Evolutionary conservation across 177 flowering plant species (phyloP), one percentile per base, ranked within the genome.

Genomic region (Vitis hybrid): DNA sequence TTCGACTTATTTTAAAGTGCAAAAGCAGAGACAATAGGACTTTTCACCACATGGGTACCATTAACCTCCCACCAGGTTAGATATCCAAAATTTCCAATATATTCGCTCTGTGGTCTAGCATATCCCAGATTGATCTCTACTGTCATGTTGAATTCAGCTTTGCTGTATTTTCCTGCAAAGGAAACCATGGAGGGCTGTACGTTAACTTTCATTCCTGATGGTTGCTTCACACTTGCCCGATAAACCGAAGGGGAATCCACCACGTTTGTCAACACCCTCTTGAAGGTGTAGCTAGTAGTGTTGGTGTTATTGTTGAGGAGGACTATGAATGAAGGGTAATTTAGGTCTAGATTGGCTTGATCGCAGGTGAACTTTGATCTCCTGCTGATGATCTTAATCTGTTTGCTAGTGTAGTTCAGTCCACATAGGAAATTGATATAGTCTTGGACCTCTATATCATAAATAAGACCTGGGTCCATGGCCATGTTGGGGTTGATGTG

Each of bases 21-120:
- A 71, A 31, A 58, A 19, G 75, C 67, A 57, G 77, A 59, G 6
- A 76, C 78, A 19, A 76, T 75, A 14, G 80, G 78, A 73, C 80
- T 78, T 65, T 66, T 76, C 2, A 82, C 78, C 0, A 66, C 73
- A 65, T 75, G 82, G 49, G 53, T 69, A 17, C 80, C 84, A 44
- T 74, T 63, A 28, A 68, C 67, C 59, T 81, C 84, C 15, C 69
- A 56, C 79, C 80, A 82, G 19, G 44, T 75, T 3, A 76, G 14
- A 20, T 69, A 77, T 55, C 81, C 85, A 62, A 70, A 79, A 49
- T 78, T 68, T 6, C 75, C 84, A 8, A 73, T 70, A 53, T 71
- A 65, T 55, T 73, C 73, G n/a, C 69, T 74, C 54, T 64, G 47
- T 1, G 76, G 68, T 12, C 1, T 38, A 2, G 28, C 56, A 31